Evolutionary conservation across 192 early-diverging fungal species (phyloP), one percentile per base, ranked within the genome.

Genomic region (Gigaspora rosea): DNA sequence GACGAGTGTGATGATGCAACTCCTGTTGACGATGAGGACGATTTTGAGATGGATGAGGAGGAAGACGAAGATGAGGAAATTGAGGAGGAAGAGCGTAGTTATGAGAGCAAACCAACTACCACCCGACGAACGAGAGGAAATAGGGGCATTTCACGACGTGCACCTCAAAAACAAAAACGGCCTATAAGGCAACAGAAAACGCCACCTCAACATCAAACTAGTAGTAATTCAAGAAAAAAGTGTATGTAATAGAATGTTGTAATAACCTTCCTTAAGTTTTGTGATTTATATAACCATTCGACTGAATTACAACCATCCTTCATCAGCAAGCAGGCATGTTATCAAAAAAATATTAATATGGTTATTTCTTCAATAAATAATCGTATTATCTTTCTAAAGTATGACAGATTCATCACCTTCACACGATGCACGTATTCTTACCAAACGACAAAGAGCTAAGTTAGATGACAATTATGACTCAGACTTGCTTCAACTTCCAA

Each of bases 391-490:
- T 36, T 77, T 75, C 9, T 79, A 75, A 65, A 82, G 79, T n/a
- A 75, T 79, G 32, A 75, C 78, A 11, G 80, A 85, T 49, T 81
- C 83, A 15, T 57, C 63, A 78, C 72, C 49, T 73, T 79, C 54
- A 73, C 73, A 73, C 13, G 78, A 73, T 54, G 67, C 75, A n/a
- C 80, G 81, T 62, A 80, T 85, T 54, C 73, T 94, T 61, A 94
- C 92, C 8, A 90, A 90, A 49, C 87, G 93, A 35, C 93, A 94
- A 79, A 79, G 91, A 13, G 90, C 92, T 9, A 91, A 88, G 70
- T 75, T 92, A 47, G 88, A 88, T 59, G 81, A 83, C 62, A 87
- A 85, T 33, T 78, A 77, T 48, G 81, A 84, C 46, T 86, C 88
- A 35, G 93, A 92, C 79, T 83, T 91, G 59, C 79, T 94, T 69